Base-by-base conservation (phyloP, 441 rosid genomes). In the Adansonia rubrostipa region DNA sequence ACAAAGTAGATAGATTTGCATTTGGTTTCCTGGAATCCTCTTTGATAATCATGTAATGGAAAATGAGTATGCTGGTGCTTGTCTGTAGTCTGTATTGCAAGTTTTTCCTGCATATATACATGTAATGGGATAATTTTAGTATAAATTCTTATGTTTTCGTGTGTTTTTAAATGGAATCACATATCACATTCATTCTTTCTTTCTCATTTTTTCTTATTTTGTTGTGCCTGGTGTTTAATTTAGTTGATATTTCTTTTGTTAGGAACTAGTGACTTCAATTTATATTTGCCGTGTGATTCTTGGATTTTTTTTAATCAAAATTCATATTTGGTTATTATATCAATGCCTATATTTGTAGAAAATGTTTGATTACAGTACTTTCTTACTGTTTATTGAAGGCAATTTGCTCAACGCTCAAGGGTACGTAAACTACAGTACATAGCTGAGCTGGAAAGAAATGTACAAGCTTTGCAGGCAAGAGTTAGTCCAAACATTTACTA, bases 401-500 rank as follows among this genome's bases (percentile, higher is more conserved):
- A 97, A 92, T 97, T 95, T 57, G 99, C 99, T 79, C 99, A 97
- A 77, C 94, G 99, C 19, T 97, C 99, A 71, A 84, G 99, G 78
- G 99, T 95, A 48, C 93, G 99, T 24, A 97, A 97, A 83, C 99
- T 97, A 78, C 99, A 97, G 86, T 95, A 95, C 89, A 95, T 97
- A 84, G 96, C 99, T 85, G 99, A 97, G 86, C 85, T 95, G 82
- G 99, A 97, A 88, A 90, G 96, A 77, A 93, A 90, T 84, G 99
- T 97, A 61, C 99, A 95, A 86, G 91, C 92, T 84, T 92, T 97
- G 83, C 98, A 97, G 94, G 99, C 84, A 81, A 83, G 83, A 74
- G 44, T 50, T 44, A 40, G 70, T 45, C 80, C 58, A 77, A 81
- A 53, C 47, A 60, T 36, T 36, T 36, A 36, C 64, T n/a, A 66